These are phyloP conservation scores for Saturnispora ahearnii DNA, from an alignment of 805 yeast genomes.

Conservation along the genomic window DNA sequence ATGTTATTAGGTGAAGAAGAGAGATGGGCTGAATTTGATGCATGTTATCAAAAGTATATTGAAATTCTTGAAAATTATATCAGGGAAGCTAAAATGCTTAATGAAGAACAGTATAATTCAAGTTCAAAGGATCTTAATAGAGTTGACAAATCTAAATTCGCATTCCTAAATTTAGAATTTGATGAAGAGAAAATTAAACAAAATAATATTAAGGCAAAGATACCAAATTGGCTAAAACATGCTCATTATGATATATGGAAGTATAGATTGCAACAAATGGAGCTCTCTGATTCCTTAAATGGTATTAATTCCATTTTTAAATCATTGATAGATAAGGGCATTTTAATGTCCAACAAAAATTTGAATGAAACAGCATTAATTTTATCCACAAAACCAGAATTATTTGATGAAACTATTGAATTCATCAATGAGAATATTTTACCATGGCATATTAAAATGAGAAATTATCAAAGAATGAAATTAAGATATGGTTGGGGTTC, in stretches of 20 bases:
- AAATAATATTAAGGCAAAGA: constrained; percentile 7
- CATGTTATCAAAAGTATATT: constrained; percentile 20
- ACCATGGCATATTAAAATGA: constrained; percentile 16
- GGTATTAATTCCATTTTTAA: constrained; percentile 16
- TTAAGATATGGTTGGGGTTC: constrained; percentile 11
- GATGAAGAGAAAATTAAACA: constrained; percentile 14
- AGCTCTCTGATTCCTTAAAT: constrained; percentile 17
- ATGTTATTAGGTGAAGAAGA: constrained; percentile 24
- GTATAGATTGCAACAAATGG: constrained; percentile 23
- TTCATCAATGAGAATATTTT: constrained; percentile 24
- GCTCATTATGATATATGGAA: constrained; percentile 24
- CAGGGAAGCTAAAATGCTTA: constrained; percentile 13
- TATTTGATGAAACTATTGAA: constrained; percentile 17
- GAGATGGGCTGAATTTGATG: constrained; percentile 27
- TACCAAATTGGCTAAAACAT: constrained; percentile 21
- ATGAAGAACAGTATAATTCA: background rate
- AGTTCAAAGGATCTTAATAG: constrained; percentile 7
- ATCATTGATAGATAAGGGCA: constrained; percentile 17
- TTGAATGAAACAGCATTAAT: constrained; percentile 23
- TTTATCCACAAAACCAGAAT: constrained; percentile 15
- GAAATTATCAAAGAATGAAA: constrained; percentile 8
- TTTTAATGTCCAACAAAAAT: constrained; percentile 21
- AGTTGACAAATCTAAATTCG: constrained; percentile 4
- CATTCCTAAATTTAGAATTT: constrained; percentile 2
- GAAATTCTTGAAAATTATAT: constrained; percentile 14